Evolutionary conservation across 768 basidiomycete species (phyloP).

Genomic region (Serpula lacrymans): DNA sequence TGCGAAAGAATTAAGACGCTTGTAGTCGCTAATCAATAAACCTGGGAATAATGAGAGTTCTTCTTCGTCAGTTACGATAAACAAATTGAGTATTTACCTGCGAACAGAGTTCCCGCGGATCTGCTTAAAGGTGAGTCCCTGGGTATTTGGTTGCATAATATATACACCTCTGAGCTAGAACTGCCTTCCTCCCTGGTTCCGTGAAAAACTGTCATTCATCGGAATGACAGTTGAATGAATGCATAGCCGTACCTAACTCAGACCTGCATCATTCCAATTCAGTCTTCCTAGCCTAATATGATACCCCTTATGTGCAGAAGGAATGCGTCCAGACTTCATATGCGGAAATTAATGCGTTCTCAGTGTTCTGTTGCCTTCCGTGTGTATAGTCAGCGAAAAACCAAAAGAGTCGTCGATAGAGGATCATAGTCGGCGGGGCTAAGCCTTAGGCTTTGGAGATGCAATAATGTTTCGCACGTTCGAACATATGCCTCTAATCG

Average conservation of each 20-base stretch:
- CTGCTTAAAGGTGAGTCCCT: slow-evolving; percentile 5
- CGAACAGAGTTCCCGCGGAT: slow-evolving; percentile 5
- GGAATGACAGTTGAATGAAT: too few species aligned
- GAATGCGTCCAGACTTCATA: too few species aligned
- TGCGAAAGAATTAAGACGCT: not conserved
- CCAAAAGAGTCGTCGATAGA: slow-evolving; percentile 17
- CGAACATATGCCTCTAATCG: slow-evolving; percentile 15
- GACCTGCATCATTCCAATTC: too few species aligned
- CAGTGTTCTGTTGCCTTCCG: too few species aligned
- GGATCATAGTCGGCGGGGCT: slow-evolving; percentile 17
- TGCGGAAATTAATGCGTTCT: too few species aligned
- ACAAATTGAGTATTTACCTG: slow-evolving; percentile 6
- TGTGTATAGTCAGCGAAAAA: too few species aligned
- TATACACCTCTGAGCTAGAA: slow-evolving; percentile 8
- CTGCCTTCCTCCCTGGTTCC: slow-evolving; percentile 3
- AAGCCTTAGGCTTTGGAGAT: slow-evolving; percentile 15
- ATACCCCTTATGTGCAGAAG: too few species aligned
- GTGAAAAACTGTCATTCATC: too few species aligned
- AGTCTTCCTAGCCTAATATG: too few species aligned
- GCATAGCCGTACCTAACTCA: too few species aligned
- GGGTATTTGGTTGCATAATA: slow-evolving; percentile 7
- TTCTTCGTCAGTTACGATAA: not conserved
- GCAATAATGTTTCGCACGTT: slow-evolving; percentile 8
- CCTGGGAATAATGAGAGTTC: slow-evolving; percentile 3
- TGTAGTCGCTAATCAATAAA: slow-evolving; percentile 2